These are phyloP conservation scores for Cutaneotrichosporon sp. DNA, from an alignment of 1,284 basidiomycete species.

Conservation along the genomic window DNA sequence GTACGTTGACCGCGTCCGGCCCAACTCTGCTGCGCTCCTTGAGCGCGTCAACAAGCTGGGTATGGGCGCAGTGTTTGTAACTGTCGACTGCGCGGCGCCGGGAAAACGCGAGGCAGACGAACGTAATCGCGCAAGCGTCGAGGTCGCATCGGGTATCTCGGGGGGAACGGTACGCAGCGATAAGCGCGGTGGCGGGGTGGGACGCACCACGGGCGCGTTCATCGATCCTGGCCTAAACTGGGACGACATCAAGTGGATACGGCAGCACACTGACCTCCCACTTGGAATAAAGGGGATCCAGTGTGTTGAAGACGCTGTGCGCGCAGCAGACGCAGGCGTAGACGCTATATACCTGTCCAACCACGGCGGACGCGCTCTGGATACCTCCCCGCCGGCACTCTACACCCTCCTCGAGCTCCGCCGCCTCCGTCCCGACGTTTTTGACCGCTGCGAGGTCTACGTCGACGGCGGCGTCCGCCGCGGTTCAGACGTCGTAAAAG, in stretches of 20 bases:
- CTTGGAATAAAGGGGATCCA: conserved; percentile 49
- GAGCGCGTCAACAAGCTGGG: conserved; percentile 35
- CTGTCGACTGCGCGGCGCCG: conserved; percentile 47
- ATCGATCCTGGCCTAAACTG: conserved; percentile 45
- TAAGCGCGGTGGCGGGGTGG: conserved; percentile 46
- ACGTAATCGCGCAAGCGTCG: conserved; percentile 41
- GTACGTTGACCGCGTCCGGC: conserved; percentile 45
- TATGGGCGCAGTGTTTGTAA: conserved; percentile 48
- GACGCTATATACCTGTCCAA: conserved; percentile 50
- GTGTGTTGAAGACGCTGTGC: conserved; percentile 47
- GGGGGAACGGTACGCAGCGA: conserved; percentile 44
- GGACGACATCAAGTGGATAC: conserved; percentile 46
- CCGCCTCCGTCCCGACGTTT: conserved; percentile 45
- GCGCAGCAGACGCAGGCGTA: conserved; percentile 46
- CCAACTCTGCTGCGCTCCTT: conserved; percentile 42
- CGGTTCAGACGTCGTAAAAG: conserved; percentile 57
- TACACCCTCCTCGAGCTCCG: conserved; percentile 49
- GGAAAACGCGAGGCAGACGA: conserved; percentile 50
- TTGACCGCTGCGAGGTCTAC: conserved; percentile 46
- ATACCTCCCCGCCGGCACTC: conserved; percentile 47
- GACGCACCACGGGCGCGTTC: conserved; percentile 45
- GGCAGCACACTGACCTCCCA: conserved; percentile 40
- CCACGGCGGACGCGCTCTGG: conserved; percentile 36
- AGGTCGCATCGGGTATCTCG: conserved; percentile 41
- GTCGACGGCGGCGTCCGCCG: conserved; percentile 53